These are phyloP conservation scores for Perilla frutescens DNA, from an alignment of 257 asterid genomes.

Conservation along the genomic window DNA sequence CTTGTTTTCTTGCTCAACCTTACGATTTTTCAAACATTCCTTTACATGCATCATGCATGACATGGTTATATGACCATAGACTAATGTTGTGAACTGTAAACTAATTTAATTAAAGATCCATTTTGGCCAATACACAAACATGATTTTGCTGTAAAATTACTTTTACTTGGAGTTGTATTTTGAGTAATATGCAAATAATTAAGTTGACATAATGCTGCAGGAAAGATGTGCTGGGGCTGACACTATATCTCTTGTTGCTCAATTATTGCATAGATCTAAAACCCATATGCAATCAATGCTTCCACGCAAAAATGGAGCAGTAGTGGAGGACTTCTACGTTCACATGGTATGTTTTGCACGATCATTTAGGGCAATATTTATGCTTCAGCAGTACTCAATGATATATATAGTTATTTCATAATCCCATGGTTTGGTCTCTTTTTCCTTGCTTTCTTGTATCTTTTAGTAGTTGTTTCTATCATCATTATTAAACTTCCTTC, in stretches of 20 bases:
- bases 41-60: constrained; percentile 26
- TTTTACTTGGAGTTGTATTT: constrained; percentile 23
- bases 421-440: neutral
- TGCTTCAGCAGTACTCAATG: constrained; percentile 16
- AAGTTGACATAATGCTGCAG: constrained; percentile 65
- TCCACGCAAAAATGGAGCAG: constrained; percentile 75
- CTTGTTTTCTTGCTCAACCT: constrained; percentile 5
- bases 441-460: constrained; percentile 20
- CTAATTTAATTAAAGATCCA: constrained; percentile 15
- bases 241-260: constrained; percentile 88
- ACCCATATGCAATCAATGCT: constrained; percentile 89
- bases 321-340: constrained; percentile 85
- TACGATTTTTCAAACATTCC: neutral
- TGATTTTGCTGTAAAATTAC: constrained; percentile 16
- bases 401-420: constrained; percentile 27
- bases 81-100: constrained; percentile 8
- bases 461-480: constrained; percentile 3
- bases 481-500: constrained; percentile 21
- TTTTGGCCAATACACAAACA: constrained; percentile 3
- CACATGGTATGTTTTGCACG: constrained; percentile 67
- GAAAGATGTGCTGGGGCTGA: constrained; percentile 99
- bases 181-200: constrained; percentile 38
- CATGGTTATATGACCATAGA: neutral
- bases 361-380: constrained; percentile 13
- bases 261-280: constrained; percentile 89